A percentile compares a stretch with the other conserved stretches of the same genome.
These are phyloP conservation scores for Citrus australasica DNA, from an alignment of 345 rosid genomes.

Conservation along the genomic window DNA sequence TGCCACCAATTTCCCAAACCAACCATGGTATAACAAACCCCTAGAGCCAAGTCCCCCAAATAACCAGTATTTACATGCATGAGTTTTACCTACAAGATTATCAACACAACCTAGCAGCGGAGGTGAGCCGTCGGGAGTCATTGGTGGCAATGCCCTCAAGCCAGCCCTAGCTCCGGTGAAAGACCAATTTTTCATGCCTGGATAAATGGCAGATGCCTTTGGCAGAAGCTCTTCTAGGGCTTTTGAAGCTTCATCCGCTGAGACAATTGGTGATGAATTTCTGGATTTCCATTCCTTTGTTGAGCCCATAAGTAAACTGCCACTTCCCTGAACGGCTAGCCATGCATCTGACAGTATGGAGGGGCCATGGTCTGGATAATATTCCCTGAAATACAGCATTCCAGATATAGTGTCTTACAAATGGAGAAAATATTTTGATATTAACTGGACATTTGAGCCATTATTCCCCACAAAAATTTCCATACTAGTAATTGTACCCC, in stretches of 20 bases:
- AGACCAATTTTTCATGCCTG: conserved; percentile 61
- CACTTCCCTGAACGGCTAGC: conserved; percentile 75
- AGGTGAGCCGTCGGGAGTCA: conserved; percentile 68
- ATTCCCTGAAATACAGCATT: conserved; percentile 43
- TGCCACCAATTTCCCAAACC: conserved; percentile 72
- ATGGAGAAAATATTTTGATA: neutral
- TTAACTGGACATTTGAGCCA: neutral
- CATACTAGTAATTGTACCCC: neutral
- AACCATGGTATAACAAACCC: conserved; percentile 79
- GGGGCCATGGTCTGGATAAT: conserved; percentile 62
- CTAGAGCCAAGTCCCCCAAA: conserved; percentile 90
- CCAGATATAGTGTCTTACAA: neutral
- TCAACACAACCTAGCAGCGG: conserved; percentile 75
- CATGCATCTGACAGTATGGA: conserved; percentile 84
- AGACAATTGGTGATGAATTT: conserved; percentile 53
- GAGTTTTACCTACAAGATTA: conserved; percentile 37
- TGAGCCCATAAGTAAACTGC: conserved; percentile 61
- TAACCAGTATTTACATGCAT: conserved; percentile 59
- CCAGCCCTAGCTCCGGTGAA: conserved; percentile 75
- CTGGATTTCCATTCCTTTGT: conserved; percentile 94
- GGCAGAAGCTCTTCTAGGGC: conserved; percentile 79
- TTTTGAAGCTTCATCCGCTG: conserved; percentile 65
- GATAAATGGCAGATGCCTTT: conserved; percentile 63
- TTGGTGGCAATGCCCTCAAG: conserved; percentile 88
- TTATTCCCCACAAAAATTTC: neutral